These are phyloP conservation scores for Aspergillus floridensis DNA, from an alignment of 2,329 filamentous ascomycete genomes.

Conservation along the genomic window DNA sequence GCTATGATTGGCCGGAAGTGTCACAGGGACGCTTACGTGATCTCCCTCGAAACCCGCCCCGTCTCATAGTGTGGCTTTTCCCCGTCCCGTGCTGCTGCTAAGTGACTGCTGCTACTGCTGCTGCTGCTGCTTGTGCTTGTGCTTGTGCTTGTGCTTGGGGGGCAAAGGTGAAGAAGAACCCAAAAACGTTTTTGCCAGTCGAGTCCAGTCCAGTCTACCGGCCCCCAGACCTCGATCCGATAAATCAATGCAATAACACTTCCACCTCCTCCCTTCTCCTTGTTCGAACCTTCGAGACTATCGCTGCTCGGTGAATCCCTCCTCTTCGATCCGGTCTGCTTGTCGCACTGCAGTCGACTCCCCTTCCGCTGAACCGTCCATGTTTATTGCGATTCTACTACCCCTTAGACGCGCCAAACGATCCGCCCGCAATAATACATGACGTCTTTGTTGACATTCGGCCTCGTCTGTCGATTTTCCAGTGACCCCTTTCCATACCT, in stretches of 20 bases:
- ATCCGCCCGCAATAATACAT: conserved; percentile 28
- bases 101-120: background rate
- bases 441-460: conserved; percentile 38
- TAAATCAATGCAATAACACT: background rate
- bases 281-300: background rate
- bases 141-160: background rate
- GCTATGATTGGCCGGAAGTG: conserved; percentile 3
- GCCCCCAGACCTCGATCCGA: conserved; percentile 5
- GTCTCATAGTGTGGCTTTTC: conserved; percentile 33
- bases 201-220: background rate
- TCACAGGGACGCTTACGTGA: conserved; percentile 28
- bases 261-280: conserved; percentile 5
- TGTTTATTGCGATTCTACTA: conserved; percentile 10
- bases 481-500: conserved; percentile 5
- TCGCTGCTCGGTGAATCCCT: background rate
- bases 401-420: conserved; percentile 18
- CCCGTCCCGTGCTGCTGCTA: conserved; percentile 5
- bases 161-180: background rate
- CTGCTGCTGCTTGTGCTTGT: background rate
- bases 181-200: conserved; percentile 1
- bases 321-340: background rate
- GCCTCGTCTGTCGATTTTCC: conserved; percentile 16
- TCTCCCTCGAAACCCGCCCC: conserved; percentile 21
- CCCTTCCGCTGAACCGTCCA: background rate
- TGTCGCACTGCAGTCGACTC: conserved; percentile 2